phyloP scores from a whole-genome alignment of 768 basidiomycete genomes.

The Punctularia strigosozonata region DNA sequence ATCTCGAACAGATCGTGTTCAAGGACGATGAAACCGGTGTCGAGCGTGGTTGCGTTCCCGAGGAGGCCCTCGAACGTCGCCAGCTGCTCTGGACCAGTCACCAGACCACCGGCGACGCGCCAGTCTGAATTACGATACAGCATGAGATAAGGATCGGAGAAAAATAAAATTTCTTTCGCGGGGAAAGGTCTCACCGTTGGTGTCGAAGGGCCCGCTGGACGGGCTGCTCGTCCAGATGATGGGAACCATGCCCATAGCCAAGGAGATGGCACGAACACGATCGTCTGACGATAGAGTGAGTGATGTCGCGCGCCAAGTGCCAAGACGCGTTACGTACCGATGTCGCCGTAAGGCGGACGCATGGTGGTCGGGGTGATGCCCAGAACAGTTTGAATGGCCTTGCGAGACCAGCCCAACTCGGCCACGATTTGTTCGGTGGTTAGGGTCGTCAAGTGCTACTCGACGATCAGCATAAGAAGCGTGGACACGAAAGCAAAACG shows the following conservation, averaged over 20 bases:
- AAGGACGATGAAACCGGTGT: slow-evolving; percentile 77
- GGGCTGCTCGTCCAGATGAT: slow-evolving; percentile 80
- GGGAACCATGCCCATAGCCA: slow-evolving; percentile 87
- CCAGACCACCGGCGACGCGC: slow-evolving; percentile 71
- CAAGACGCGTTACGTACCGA: slow-evolving; percentile 28
- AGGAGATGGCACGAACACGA: slow-evolving; percentile 80
- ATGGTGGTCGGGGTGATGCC: slow-evolving; percentile 70
- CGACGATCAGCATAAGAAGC: slow-evolving; percentile 12
- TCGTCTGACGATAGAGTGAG: slow-evolving; percentile 41
- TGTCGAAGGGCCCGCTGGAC: slow-evolving; percentile 49
- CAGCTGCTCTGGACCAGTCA: slow-evolving; percentile 53
- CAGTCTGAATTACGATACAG: slow-evolving; percentile 42
- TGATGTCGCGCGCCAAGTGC: slow-evolving; percentile 1
- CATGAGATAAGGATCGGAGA: slow-evolving; percentile 5
- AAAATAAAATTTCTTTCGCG: background rate
- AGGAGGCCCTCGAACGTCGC: slow-evolving; percentile 68
- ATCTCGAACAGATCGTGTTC: slow-evolving; percentile 79
- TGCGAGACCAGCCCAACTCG: slow-evolving; percentile 86
- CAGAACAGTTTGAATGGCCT: slow-evolving; percentile 65
- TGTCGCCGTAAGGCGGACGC: slow-evolving; percentile 79
- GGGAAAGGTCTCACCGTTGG: slow-evolving; percentile 41
- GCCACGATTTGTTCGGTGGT: slow-evolving; percentile 83
- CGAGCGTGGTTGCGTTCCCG: slow-evolving; percentile 44
- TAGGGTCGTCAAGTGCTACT: slow-evolving; percentile 50
- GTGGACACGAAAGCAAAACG: slow-evolving; percentile 14